These are phyloP conservation scores for Populus deltoides DNA, from an alignment of 345 rosid genomes.

Conservation along the genomic window DNA sequence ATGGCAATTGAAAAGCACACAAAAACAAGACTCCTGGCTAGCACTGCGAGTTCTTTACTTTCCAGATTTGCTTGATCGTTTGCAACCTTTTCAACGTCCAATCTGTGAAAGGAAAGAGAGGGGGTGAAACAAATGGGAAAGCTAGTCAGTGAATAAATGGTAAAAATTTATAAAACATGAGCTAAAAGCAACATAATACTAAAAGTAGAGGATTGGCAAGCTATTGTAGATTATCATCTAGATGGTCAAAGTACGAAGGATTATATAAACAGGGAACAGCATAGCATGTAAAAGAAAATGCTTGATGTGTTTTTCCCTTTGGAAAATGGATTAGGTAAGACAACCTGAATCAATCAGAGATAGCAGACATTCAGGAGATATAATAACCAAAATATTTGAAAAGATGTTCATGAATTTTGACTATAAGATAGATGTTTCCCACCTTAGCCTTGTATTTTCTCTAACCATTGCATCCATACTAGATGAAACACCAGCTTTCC, in stretches of 20 bases:
- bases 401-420: neutral
- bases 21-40: slow-evolving; percentile 63
- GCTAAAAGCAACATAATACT: neutral
- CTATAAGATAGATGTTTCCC: slow-evolving; percentile 18
- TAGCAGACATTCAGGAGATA: neutral
- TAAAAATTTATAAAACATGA: neutral
- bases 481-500: slow-evolving; percentile 59
- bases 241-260: neutral
- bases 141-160: neutral
- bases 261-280: neutral
- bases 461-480: slow-evolving; percentile 50
- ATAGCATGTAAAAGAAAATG: neutral
- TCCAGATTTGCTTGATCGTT: slow-evolving; percentile 56
- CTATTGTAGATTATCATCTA: neutral
- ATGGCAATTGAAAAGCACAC: slow-evolving; percentile 53
- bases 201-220: neutral
- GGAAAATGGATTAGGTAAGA: neutral
- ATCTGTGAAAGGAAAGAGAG: slow-evolving; percentile 32
- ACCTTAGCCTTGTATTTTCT: slow-evolving; percentile 77
- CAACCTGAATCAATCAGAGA: neutral
- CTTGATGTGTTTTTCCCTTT: neutral
- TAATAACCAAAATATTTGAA: neutral
- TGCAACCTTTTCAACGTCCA: slow-evolving; percentile 55
- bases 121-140: neutral
- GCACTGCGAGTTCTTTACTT: slow-evolving; percentile 62